Evolutionary conservation across 805 yeast genomes (phyloP), one percentile per base, ranked within the genome.

Genomic region (Kluyveromyces lactis): DNA sequence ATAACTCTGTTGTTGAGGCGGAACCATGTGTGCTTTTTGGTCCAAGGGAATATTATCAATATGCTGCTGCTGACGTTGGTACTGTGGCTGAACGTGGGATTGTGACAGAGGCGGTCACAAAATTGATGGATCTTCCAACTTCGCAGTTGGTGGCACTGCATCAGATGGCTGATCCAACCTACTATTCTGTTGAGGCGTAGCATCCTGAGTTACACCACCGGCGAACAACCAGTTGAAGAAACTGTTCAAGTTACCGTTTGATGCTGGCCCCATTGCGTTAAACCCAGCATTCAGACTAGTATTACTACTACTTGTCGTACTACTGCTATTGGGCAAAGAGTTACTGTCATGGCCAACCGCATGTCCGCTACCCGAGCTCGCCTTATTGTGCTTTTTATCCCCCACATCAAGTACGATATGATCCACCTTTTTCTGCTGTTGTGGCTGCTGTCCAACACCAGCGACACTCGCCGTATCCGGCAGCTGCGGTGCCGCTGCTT

Each of bases 181-280:
- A 21, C 8, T 21, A 21, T 21, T 9, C 8, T 21, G 6, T 6
- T 21, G 24, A 21, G 24, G 24, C 8, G 24, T 21, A 9, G 9
- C 8, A 9, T 21, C 24, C 9, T 6, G 24, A 21, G 6, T 21
- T 9, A 9, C 9, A 21, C 24, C 24, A 6, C 24, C 24, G 9
- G 46, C 50, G 26, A 47, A 41, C 18, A 50, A 17, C 52, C 52
- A 50, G 29, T 43, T 44, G 40, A 50, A 47, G 18, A 50, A 45
- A 28, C 46, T 47, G 28, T 45, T 43, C 12, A 35, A n/a, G 18
- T 39, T 39, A 13, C 26, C 18, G 17, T 18, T 35, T 7, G 30
- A 15, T 18, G 30, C 30, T 7, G 5, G 6, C 12, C 13, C 30
- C 30, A 15, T 27, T 7, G 30, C 30, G n/a, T 27, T 27, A n/a